Conservation (phyloP, 2,329 filamentous ascomycete genomes). For the Claviceps digitariae region DNA sequence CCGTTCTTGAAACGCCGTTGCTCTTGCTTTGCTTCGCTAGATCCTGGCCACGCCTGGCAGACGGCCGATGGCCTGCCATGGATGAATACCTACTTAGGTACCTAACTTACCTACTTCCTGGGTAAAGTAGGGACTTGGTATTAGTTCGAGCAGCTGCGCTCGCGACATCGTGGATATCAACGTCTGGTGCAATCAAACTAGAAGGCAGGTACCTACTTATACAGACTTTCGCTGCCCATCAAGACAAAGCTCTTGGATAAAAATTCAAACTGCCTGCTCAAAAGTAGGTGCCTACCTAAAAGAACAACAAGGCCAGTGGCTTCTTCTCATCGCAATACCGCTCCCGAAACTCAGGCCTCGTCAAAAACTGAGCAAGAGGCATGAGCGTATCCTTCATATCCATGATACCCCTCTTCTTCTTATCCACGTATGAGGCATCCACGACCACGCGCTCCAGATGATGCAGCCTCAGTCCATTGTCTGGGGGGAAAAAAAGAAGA, state of each 20-base stretch:
- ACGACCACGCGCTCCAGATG: conserved; percentile 69
- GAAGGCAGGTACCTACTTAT: too few species aligned
- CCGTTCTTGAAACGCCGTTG: background rate
- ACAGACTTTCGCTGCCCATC: background rate
- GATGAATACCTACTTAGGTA: too few species aligned
- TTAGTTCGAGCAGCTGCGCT: background rate
- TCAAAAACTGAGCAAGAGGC: conserved; percentile 63
- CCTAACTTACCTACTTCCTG: too few species aligned
- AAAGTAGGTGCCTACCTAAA: conserved; percentile 23
- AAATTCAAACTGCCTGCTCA: background rate
- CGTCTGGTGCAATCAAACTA: background rate
- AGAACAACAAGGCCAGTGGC: conserved; percentile 51
- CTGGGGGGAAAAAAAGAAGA: conserved; percentile 17
- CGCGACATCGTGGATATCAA: background rate
- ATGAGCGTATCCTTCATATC: conserved; percentile 91
- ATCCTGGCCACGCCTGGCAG: background rate
- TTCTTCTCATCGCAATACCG: conserved; percentile 49
- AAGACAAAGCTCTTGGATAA: background rate
- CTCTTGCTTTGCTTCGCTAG: background rate
- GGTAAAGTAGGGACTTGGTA: too few species aligned
- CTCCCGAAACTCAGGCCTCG: conserved; percentile 55
- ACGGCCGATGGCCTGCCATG: too few species aligned
- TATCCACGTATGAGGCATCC: conserved; percentile 85
- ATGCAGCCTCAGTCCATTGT: conserved; percentile 55
- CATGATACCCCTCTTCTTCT: conserved; percentile 85